Percentiles rank a stretch among this genome's conserved stretches.
phyloP scores from a whole-genome alignment of 768 basidiomycete species.

The Auricularia sp. region DNA sequence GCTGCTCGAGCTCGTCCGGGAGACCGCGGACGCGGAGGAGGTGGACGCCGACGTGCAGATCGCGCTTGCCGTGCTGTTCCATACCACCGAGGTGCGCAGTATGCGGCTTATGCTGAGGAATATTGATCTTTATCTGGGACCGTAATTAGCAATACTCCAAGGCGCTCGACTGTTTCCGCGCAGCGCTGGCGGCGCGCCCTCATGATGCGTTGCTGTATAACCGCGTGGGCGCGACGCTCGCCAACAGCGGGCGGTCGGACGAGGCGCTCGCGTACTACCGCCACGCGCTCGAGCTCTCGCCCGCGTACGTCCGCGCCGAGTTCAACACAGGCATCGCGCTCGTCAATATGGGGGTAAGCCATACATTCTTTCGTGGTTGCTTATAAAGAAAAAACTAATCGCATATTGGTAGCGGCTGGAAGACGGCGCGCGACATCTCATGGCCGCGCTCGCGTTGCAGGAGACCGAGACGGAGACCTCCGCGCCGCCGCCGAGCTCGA shows the following conservation, averaged over 20 bases:
- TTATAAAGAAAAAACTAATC: no score
- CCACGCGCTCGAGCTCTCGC: slow-evolving; percentile 77
- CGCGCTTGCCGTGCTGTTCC: slow-evolving; percentile 86
- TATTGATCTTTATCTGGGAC: no score
- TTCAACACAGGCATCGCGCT: slow-evolving; percentile 92
- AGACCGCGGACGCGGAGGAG: slow-evolving; percentile 34
- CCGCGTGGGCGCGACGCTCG: slow-evolving; percentile 88
- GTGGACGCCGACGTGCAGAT: slow-evolving; percentile 95
- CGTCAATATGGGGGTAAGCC: slow-evolving; percentile 67
- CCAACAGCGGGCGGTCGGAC: slow-evolving; percentile 71
- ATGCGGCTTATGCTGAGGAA: no score
- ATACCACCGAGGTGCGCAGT: slow-evolving; percentile 68
- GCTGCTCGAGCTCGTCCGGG: slow-evolving; percentile 71
- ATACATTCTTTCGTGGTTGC: no score
- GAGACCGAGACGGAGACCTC: slow-evolving; percentile 74
- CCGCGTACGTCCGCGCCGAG: slow-evolving; percentile 85
- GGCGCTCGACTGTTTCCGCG: slow-evolving; percentile 87
- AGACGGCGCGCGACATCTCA: slow-evolving; percentile 76
- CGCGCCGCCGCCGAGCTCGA: slow-evolving; percentile 34
- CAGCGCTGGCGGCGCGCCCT: slow-evolving; percentile 80
- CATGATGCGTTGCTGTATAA: slow-evolving; percentile 93
- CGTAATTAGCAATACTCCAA: slow-evolving; percentile 69
- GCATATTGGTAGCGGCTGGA: slow-evolving; percentile 53
- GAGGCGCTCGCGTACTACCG: slow-evolving; percentile 85
- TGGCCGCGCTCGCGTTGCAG: slow-evolving; percentile 85